A percentile compares a stretch with the other conserved stretches of the same genome.
These are phyloP conservation scores for Stephania japonica DNA, from an alignment of 164 flowering plant genomes.

Conservation along the genomic window DNA sequence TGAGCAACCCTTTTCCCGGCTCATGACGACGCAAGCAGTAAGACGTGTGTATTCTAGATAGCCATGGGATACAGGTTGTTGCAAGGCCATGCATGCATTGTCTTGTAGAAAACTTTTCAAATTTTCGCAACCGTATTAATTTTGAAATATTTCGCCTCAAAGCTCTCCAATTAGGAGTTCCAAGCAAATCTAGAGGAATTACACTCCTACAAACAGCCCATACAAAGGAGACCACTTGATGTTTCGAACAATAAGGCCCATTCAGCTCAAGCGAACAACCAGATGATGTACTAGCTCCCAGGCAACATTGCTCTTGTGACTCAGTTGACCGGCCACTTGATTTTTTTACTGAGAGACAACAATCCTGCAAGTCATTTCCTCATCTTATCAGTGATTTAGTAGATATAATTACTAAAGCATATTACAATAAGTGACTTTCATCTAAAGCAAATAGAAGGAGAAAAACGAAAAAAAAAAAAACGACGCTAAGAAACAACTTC, in stretches of 20 bases:
- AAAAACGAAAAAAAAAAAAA: too few relatives aligned
- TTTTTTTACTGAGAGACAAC: background rate
- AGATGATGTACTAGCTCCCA: slow-evolving; percentile 4
- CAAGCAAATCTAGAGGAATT: slow-evolving; percentile 69
- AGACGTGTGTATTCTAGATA: slow-evolving; percentile 28
- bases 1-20: background rate
- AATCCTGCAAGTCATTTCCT: background rate
- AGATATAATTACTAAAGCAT: background rate
- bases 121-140: slow-evolving; percentile 56
- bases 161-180: slow-evolving; percentile 58
- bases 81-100: slow-evolving; percentile 67
- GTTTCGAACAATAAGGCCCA: slow-evolving; percentile 37
- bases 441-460: background rate
- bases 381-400: background rate
- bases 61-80: slow-evolving; percentile 37
- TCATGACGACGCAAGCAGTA: slow-evolving; percentile 15
- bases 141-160: slow-evolving; percentile 64
- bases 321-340: background rate
- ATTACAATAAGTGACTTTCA: background rate
- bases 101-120: slow-evolving; percentile 63
- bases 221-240: slow-evolving; percentile 71
- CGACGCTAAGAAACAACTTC: background rate
- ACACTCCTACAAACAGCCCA: slow-evolving; percentile 88
- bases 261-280: slow-evolving; percentile 20
- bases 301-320: background rate